These are phyloP conservation scores for Monosporascus sp. DNA, from an alignment of 2,329 filamentous ascomycete genomes.

Conservation along the genomic window DNA sequence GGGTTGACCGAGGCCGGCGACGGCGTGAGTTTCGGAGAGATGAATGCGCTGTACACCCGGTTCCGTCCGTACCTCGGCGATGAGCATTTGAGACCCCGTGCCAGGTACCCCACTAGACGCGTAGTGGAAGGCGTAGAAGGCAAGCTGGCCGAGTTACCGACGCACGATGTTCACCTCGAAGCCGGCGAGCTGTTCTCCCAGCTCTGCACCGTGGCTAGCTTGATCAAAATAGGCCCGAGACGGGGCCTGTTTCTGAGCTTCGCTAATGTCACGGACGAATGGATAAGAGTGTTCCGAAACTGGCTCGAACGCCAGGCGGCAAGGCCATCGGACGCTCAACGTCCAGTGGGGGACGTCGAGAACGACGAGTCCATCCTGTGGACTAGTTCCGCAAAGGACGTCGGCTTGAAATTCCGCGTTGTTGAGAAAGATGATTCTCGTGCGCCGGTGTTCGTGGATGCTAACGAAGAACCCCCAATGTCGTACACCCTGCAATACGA, in stretches of 20 bases:
- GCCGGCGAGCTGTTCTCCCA: slow-evolving; percentile 70
- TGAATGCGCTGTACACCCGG: slow-evolving; percentile 61
- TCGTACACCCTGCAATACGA: slow-evolving; percentile 68
- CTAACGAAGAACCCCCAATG: slow-evolving; percentile 61
- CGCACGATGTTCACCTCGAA: slow-evolving; percentile 61
- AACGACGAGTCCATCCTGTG: slow-evolving; percentile 52
- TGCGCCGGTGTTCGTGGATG: slow-evolving; percentile 49
- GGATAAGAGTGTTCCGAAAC: slow-evolving; percentile 66
- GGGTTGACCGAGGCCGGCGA: slow-evolving; percentile 43
- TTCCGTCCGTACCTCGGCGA: slow-evolving; percentile 62
- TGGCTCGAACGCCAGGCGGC: slow-evolving; percentile 55
- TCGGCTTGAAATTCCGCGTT: slow-evolving; percentile 67
- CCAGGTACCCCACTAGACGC: slow-evolving; percentile 15
- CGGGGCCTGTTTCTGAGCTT: slow-evolving; percentile 60
- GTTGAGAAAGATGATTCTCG: slow-evolving; percentile 41
- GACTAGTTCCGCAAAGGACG: slow-evolving; percentile 57
- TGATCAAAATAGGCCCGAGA: slow-evolving; percentile 61
- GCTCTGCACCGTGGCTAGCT: slow-evolving; percentile 61
- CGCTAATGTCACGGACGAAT: slow-evolving; percentile 61
- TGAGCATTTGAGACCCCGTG: slow-evolving; percentile 27
- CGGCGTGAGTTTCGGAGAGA: slow-evolving; percentile 29
- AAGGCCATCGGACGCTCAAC: slow-evolving; percentile 14
- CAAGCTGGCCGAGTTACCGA: slow-evolving; percentile 39
- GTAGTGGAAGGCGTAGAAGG: slow-evolving; percentile 16
- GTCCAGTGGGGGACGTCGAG: slow-evolving; percentile 16